Conservation (phyloP, 2,329 filamentous ascomycete species). For the Botrytis deweyae region DNA sequence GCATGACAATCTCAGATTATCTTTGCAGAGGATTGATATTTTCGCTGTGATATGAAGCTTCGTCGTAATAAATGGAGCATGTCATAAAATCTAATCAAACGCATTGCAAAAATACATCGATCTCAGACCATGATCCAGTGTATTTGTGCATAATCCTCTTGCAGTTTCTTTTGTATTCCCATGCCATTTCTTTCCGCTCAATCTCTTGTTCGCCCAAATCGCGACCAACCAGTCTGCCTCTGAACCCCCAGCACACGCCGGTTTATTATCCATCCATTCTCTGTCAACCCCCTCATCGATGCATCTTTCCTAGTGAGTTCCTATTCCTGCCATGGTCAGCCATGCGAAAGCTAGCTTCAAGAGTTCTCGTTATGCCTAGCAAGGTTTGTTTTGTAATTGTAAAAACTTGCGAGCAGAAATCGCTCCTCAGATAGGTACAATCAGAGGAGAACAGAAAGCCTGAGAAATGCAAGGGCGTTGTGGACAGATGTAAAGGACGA, state of each 20-base stretch:
- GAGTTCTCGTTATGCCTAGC: not conserved
- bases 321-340: not conserved
- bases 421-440: no score
- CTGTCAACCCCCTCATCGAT: not conserved
- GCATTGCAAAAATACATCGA: conserved; percentile 2
- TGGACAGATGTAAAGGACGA: not conserved
- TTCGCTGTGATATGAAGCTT: not conserved
- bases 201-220: not conserved
- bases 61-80: conserved; percentile 14
- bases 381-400: not conserved
- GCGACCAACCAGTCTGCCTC: not conserved
- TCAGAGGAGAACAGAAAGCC: no score
- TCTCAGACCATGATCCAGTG: conserved; percentile 1
- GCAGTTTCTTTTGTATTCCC: not conserved
- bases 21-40: conserved; percentile 17
- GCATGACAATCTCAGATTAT: conserved; percentile 14
- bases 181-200: not conserved
- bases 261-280: not conserved
- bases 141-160: conserved; percentile 1
- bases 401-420: no score
- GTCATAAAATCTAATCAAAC: conserved; percentile 11
- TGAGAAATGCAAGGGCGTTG: no score
- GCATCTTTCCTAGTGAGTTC: not conserved
- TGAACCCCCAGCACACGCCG: not conserved
- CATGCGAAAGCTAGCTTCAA: not conserved